phyloP scores from a whole-genome alignment of 805 yeast genomes.

The Candida alai region DNA sequence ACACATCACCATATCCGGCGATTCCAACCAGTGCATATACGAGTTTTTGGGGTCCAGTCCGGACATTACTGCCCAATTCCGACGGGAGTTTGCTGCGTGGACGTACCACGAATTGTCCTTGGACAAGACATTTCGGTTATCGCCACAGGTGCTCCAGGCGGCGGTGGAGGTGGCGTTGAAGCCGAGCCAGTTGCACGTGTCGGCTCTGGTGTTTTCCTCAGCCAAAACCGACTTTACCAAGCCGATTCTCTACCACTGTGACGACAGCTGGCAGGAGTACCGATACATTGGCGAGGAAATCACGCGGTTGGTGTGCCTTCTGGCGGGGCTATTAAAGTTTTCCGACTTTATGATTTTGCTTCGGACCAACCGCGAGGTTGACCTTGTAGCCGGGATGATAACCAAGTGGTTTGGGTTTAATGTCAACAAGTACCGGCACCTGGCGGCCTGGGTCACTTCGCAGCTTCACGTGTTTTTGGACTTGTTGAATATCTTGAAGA shows the following conservation, averaged over 20 bases:
- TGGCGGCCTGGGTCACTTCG: slow-evolving; percentile 50
- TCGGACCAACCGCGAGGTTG: slow-evolving; percentile 49
- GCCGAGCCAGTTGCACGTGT: slow-evolving; percentile 6
- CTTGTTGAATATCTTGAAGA: slow-evolving; percentile 40
- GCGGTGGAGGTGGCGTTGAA: slow-evolving; percentile 28
- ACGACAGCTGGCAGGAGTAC: slow-evolving; percentile 31
- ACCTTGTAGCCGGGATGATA: slow-evolving; percentile 34
- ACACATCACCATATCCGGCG: slow-evolving; percentile 69
- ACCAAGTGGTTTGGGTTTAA: slow-evolving; percentile 36
- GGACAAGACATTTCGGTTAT: slow-evolving; percentile 55
- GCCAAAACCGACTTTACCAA: slow-evolving; percentile 15
- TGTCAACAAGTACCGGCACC: slow-evolving; percentile 39
- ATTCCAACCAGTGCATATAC: slow-evolving; percentile 67
- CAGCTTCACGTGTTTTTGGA: slow-evolving; percentile 45
- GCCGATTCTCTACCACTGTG: slow-evolving; percentile 20
- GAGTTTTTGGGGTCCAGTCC: slow-evolving; percentile 57
- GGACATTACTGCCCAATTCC: slow-evolving; percentile 19
- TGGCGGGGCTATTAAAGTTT: slow-evolving; percentile 40
- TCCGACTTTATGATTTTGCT: slow-evolving; percentile 53
- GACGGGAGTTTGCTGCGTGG: slow-evolving; percentile 10
- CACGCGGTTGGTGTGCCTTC: slow-evolving; percentile 32
- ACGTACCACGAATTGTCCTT: slow-evolving; percentile 30
- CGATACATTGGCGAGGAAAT: slow-evolving; percentile 46
- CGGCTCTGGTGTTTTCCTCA: slow-evolving; percentile 11
- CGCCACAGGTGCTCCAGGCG: slow-evolving; percentile 51